Percentiles rank a stretch among this genome's conserved stretches.
Conservation (phyloP, 495 filamentous ascomycete genomes). For the Aspergillus affinis region DNA sequence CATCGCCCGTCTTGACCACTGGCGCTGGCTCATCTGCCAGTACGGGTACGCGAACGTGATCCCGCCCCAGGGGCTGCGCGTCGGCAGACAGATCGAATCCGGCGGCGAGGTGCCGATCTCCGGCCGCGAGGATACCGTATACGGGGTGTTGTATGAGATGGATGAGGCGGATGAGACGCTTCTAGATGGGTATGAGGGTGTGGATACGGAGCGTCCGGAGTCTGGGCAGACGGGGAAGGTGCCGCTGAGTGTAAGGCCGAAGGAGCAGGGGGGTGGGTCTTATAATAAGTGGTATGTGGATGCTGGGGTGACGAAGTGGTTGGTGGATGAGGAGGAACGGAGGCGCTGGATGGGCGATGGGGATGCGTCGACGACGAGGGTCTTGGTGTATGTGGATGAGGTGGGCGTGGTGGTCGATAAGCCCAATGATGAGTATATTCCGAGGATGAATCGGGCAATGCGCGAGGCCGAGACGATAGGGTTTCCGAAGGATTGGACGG, state of each 20-base stretch:
- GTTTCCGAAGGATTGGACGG: constrained; percentile 56
- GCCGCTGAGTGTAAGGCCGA: constrained; percentile 41
- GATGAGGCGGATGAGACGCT: constrained; percentile 33
- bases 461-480: constrained; percentile 57
- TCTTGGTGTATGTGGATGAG: constrained; percentile 60
- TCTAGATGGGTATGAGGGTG: constrained; percentile 44
- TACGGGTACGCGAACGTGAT: constrained; percentile 72
- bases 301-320: constrained; percentile 35
- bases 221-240: constrained; percentile 20
- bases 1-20: constrained; percentile 48
- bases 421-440: constrained; percentile 63
- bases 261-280: constrained; percentile 34
- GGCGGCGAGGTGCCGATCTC: constrained; percentile 24
- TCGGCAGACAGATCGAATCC: constrained; percentile 22
- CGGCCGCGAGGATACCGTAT: constrained; percentile 40
- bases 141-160: constrained; percentile 63
- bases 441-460: constrained; percentile 67
- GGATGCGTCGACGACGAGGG: constrained; percentile 39
- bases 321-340: constrained; percentile 24
- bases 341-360: constrained; percentile 10
- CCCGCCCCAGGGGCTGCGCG: constrained; percentile 29
- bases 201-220: constrained; percentile 26
- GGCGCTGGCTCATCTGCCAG: constrained; percentile 66
- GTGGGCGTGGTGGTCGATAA: constrained; percentile 28
- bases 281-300: constrained; percentile 44